phyloP scores from a whole-genome alignment of 768 basidiomycete species.

The Kwoniella sp. region DNA sequence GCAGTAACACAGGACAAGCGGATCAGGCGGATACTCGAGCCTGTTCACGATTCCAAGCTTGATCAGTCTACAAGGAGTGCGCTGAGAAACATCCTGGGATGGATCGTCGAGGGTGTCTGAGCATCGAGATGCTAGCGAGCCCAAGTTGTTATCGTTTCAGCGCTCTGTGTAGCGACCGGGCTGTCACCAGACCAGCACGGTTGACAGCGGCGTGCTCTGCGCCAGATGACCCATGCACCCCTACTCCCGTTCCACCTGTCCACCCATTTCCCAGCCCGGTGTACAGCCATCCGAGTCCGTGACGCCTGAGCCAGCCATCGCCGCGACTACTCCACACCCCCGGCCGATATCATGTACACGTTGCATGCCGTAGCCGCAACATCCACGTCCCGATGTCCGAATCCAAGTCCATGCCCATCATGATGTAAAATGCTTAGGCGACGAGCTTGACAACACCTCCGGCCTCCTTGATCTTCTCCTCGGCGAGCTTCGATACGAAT shows the following conservation, averaged over 20 bases:
- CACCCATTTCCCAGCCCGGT: neutral
- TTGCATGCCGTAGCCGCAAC: conserved; percentile 23
- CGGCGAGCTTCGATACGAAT: conserved; percentile 80
- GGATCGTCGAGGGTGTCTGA: too few species aligned
- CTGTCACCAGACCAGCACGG: neutral
- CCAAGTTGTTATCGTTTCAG: too few species aligned
- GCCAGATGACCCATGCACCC: neutral
- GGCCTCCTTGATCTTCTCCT: conserved; percentile 61
- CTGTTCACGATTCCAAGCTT: too few species aligned
- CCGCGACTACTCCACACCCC: neutral
- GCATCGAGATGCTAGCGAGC: too few species aligned
- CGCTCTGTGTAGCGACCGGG: neutral
- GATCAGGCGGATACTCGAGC: too few species aligned
- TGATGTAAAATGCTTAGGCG: conserved; percentile 57
- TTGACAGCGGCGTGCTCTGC: neutral
- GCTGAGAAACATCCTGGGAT: too few species aligned
- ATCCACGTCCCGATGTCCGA: conserved; percentile 1
- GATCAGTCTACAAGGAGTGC: too few species aligned
- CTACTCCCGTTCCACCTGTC: neutral
- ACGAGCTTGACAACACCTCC: conserved; percentile 88
- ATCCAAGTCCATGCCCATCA: neutral
- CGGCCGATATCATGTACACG: conserved; percentile 20
- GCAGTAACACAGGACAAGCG: too few species aligned
- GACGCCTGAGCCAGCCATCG: too few species aligned
- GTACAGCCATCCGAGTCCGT: too few species aligned